Evolutionary conservation across 2,329 filamentous ascomycete genomes (phyloP), one percentile per base, ranked within the genome.

Genomic region (Akanthomyces uredinophilus): DNA sequence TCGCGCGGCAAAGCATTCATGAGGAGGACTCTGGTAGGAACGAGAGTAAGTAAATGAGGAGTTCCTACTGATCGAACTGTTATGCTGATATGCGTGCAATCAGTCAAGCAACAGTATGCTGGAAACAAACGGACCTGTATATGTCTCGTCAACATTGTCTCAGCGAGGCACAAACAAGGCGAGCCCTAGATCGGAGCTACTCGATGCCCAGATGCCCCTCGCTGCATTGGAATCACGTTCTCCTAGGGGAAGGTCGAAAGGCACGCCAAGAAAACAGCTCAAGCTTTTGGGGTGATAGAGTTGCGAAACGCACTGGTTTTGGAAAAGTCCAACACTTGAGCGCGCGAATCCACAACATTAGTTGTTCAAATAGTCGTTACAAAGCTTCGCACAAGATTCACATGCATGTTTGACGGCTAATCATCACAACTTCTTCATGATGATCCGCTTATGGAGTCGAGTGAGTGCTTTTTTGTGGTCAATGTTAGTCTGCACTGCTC

Each of bases 1-100:
- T 65, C 67, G 0, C 76, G 74, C 63, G 67, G 64, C 1, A 64
- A 65, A 16, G 76, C 71, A 0, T 74, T 66, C 65, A 54, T 70
- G 7, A 70, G 71, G 61, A 74, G 72, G 63, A 68, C 73, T 50
- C 69, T 71, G 0, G 50, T 70, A 20, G 55, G 60, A 8, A 58
- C 53, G 10, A 35, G 55, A 41, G 65, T 66, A 35, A 64, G 64
- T 57, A 0, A n/a, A 29, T 54, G 7, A 10, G 5, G 8, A n/a
- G 7, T 14, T 20, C 3, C 3, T 35, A 11, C 32, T 35, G 10
- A 8, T 35, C 32, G 10, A 35, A 35, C 10, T 11, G 32, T 10
- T 8, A 20, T n/a, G 13, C 13, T n/a, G 20, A 24, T 11, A 10
- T 50, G 27, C 8, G n/a, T 5, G 27, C n/a, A 18, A 24, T 7